These are phyloP conservation scores for Erodium texanum DNA, from an alignment of 441 rosid species.

Conservation along the genomic window DNA sequence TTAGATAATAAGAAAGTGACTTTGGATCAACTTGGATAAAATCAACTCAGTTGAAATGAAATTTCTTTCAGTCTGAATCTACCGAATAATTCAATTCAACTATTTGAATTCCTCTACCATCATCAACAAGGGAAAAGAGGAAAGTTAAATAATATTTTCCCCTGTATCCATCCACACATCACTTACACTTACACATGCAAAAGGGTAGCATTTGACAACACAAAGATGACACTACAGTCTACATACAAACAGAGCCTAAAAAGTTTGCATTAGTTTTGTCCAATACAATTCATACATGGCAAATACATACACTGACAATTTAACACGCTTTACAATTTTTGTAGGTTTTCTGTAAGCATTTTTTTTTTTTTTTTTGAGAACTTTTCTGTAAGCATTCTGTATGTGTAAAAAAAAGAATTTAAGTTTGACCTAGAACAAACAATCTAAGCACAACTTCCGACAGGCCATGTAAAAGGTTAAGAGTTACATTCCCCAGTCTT, in stretches of 20 bases:
- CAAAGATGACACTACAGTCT: not conserved
- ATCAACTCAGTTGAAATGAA: not conserved
- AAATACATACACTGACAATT: not conserved
- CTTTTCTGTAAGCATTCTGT: not conserved
- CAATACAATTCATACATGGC: not conserved
- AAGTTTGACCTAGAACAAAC: not conserved
- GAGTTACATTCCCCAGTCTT: not conserved
- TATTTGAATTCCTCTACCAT: not conserved
- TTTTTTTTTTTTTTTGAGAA: too few species aligned
- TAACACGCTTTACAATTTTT: not conserved
- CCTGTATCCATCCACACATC: not conserved
- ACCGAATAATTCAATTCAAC: not conserved
- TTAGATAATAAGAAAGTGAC: too few species aligned
- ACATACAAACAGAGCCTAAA: not conserved
- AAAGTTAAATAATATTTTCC: not conserved
- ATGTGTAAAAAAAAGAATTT: not conserved
- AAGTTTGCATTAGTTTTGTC: not conserved
- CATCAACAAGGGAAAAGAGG: not conserved
- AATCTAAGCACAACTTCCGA: not conserved
- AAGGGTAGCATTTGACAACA: not conserved
- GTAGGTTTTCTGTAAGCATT: not conserved
- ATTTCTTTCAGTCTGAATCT: not conserved
- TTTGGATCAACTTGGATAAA: not conserved
- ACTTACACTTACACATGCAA: not conserved
- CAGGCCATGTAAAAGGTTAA: not conserved